Evolutionary conservation across 2,329 filamentous ascomycete genomes (phyloP).

Genomic region (Trichoderma pleuroti): DNA sequence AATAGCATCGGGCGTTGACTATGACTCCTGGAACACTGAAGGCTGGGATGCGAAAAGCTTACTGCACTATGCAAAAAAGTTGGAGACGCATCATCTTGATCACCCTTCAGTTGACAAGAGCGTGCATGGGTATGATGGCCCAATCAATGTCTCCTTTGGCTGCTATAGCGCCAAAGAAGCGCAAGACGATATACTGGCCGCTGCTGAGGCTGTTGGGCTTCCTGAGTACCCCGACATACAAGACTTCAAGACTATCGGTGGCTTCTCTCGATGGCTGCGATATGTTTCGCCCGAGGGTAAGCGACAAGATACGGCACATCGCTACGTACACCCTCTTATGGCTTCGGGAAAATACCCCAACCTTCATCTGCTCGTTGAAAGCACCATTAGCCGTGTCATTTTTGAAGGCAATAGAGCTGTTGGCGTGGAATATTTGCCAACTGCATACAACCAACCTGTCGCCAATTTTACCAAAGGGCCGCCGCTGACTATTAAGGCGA

Average conservation of each 20-base stretch:
- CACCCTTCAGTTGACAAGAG: constrained; percentile 35
- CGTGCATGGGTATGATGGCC: constrained; percentile 52
- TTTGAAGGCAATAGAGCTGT: constrained; percentile 51
- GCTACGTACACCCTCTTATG: constrained; percentile 40
- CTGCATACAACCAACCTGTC: constrained; percentile 25
- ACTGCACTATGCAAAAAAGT: constrained; percentile 35
- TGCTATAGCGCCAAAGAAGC: constrained; percentile 39
- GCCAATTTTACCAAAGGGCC: constrained; percentile 16
- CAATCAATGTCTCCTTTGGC: constrained; percentile 53
- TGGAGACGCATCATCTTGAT: constrained; percentile 52
- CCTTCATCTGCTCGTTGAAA: constrained; percentile 56
- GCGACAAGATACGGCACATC: constrained; percentile 56
- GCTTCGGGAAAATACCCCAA: constrained; percentile 45
- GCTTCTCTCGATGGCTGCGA: constrained; percentile 29
- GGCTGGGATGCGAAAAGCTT: constrained; percentile 35
- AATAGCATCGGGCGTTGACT: constrained; percentile 30
- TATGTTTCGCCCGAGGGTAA: constrained; percentile 48
- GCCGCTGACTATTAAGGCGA: constrained; percentile 26
- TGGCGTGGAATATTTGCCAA: constrained; percentile 57
- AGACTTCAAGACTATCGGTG: constrained; percentile 41
- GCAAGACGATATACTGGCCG: constrained; percentile 49
- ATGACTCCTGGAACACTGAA: constrained; percentile 33
- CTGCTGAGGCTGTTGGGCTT: constrained; percentile 42
- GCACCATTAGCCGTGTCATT: constrained; percentile 53
- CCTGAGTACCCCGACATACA: constrained; percentile 52